These are phyloP conservation scores for Agroathelia rolfsii DNA, from an alignment of 1,284 basidiomycete species.

Conservation along the genomic window DNA sequence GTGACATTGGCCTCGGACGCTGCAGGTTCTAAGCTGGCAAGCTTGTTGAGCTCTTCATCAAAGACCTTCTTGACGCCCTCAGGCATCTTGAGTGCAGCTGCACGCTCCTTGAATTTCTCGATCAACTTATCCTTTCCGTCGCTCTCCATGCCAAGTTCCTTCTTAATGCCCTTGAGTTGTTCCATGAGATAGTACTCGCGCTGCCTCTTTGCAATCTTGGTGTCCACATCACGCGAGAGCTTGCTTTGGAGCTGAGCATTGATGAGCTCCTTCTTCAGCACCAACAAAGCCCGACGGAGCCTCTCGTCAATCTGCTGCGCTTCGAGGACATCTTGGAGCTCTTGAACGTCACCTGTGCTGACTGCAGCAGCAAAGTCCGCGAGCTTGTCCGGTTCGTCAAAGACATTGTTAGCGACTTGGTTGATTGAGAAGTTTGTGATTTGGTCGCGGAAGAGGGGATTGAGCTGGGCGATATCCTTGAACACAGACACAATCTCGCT, in stretches of 20 bases:
- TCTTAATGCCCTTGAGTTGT: slow-evolving; percentile 98
- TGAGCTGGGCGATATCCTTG: slow-evolving; percentile 97
- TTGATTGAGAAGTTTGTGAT: slow-evolving; percentile 96
- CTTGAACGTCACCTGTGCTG: slow-evolving; percentile 82
- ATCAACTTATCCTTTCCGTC: slow-evolving; percentile 98
- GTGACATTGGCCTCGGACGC: slow-evolving; percentile 97
- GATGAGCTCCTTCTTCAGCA: slow-evolving; percentile 97
- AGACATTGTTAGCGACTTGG: slow-evolving; percentile 93
- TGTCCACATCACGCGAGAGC: slow-evolving; percentile 90
- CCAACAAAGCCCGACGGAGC: slow-evolving; percentile 82
- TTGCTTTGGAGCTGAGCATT: slow-evolving; percentile 95
- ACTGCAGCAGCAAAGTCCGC: slow-evolving; percentile 98
- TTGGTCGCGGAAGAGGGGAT: slow-evolving; percentile 97
- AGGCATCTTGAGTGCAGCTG: slow-evolving; percentile 84
- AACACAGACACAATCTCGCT: slow-evolving; percentile 95
- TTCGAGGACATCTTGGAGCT: slow-evolving; percentile 92
- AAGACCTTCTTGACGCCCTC: slow-evolving; percentile 90
- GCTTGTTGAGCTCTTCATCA: slow-evolving; percentile 92
- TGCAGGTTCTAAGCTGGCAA: slow-evolving; percentile 84
- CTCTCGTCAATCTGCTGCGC: slow-evolving; percentile 82
- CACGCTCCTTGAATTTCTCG: slow-evolving; percentile 92
- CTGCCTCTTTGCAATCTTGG: slow-evolving; percentile 95
- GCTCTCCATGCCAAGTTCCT: slow-evolving; percentile 94
- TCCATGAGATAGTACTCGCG: slow-evolving; percentile 98
- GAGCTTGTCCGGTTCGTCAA: slow-evolving; percentile 96